Evolutionary conservation across 306 rosid genomes (phyloP).

Genomic region (Ziziphus jujuba): DNA sequence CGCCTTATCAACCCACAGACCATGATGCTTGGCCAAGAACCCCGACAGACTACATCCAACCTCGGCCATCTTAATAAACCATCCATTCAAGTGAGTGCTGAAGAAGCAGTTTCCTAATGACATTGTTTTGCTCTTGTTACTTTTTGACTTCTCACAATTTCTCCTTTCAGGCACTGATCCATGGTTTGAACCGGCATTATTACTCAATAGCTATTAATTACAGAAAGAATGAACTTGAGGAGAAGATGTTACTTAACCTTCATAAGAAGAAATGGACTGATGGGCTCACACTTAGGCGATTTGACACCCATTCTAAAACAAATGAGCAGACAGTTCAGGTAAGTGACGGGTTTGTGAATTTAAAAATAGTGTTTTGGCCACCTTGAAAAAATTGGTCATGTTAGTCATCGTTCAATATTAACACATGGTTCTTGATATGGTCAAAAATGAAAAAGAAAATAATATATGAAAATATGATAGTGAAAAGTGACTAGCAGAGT

Average conservation of each 20-base stretch:
- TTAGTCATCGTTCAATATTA: neutral
- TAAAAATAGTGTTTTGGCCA: too few species aligned
- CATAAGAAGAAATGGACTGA: slow-evolving; percentile 99
- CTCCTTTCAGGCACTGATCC: slow-evolving; percentile 77
- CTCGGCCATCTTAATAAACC: slow-evolving; percentile 96
- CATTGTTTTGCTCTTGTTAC: slow-evolving; percentile 5
- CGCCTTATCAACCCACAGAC: slow-evolving; percentile 92
- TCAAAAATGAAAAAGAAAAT: neutral
- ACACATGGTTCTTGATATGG: neutral
- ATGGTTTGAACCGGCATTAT: slow-evolving; percentile 93
- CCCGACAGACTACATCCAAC: slow-evolving; percentile 91
- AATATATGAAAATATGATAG: too few species aligned
- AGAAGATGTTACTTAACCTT: slow-evolving; percentile 91
- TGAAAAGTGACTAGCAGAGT: too few species aligned
- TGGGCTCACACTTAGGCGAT: slow-evolving; percentile 72
- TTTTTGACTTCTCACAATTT: slow-evolving; percentile 25
- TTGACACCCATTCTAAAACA: slow-evolving; percentile 88
- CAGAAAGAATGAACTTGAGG: slow-evolving; percentile 93
- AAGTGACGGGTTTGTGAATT: slow-evolving; percentile 18
- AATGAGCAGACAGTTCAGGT: slow-evolving; percentile 96
- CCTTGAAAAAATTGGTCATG: too few species aligned
- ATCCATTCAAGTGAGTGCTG: slow-evolving; percentile 80
- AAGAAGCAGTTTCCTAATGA: neutral
- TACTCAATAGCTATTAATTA: slow-evolving; percentile 90
- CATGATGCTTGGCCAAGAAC: slow-evolving; percentile 97